Conservation (phyloP, 208 protist genomes). For the Trypanosoma lewisi region DNA sequence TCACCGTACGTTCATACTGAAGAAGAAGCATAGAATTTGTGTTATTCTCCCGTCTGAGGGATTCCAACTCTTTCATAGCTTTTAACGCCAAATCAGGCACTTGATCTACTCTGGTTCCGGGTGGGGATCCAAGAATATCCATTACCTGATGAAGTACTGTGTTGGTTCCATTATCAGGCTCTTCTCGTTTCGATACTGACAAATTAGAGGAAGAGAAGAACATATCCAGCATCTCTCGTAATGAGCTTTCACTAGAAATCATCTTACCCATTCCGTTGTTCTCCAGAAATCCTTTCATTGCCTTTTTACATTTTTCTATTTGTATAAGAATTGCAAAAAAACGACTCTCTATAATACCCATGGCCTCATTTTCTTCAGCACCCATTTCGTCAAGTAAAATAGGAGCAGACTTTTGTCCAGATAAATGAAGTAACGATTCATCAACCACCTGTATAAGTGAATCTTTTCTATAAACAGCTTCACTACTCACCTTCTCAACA, state of each 20-base stretch:
- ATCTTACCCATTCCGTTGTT: constrained; percentile 1
- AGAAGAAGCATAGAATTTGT: constrained; percentile 46
- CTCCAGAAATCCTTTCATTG: constrained; percentile 12
- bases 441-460: constrained; percentile 15
- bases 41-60: constrained; percentile 36
- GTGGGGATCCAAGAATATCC: constrained; percentile 45
- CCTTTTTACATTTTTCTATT: constrained; percentile 41
- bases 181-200: neutral
- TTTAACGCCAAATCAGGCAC: constrained; percentile 35
- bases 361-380: constrained; percentile 2
- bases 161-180: constrained; percentile 14
- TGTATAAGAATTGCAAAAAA: constrained; percentile 35
- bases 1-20: constrained; percentile 43
- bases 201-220: constrained; percentile 1
- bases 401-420: constrained; percentile 7
- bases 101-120: constrained; percentile 1
- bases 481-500: constrained; percentile 9
- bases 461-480: constrained; percentile 9
- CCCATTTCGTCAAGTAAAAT: constrained; percentile 4
- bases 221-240: constrained; percentile 20
- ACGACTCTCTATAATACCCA: constrained; percentile 17
- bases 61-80: constrained; percentile 56
- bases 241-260: constrained; percentile 5
- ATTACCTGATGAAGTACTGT: constrained; percentile 33
- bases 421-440: constrained; percentile 30